Evolutionary conservation across 495 filamentous ascomycete species (phyloP).

Genomic region (Aspergillus leporis): DNA sequence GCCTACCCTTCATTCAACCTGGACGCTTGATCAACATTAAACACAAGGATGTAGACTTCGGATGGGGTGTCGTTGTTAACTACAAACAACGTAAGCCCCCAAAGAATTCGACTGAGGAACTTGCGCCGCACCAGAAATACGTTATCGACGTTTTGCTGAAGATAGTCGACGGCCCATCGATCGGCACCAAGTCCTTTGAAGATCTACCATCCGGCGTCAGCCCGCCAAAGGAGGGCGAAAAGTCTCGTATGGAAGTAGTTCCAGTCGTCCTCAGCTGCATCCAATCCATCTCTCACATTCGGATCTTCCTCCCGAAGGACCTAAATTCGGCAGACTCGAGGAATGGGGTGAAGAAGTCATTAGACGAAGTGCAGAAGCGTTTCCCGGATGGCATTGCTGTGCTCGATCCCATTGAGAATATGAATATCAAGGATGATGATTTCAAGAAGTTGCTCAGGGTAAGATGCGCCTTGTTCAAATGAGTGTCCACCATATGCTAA

Average conservation of each 20-base stretch:
- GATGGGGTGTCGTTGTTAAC: slow-evolving; percentile 86
- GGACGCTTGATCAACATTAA: slow-evolving; percentile 85
- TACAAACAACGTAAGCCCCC: slow-evolving; percentile 59
- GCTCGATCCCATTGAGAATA: slow-evolving; percentile 91
- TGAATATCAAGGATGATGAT: slow-evolving; percentile 85
- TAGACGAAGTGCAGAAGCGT: slow-evolving; percentile 75
- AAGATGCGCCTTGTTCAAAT: slow-evolving; percentile 21
- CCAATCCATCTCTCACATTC: slow-evolving; percentile 71
- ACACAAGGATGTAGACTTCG: slow-evolving; percentile 77
- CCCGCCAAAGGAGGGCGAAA: slow-evolving; percentile 65
- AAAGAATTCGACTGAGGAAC: slow-evolving; percentile 63
- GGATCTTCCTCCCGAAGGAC: slow-evolving; percentile 78
- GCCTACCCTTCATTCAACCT: slow-evolving; percentile 72
- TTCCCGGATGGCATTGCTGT: slow-evolving; percentile 92
- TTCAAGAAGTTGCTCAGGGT: slow-evolving; percentile 90
- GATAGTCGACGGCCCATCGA: slow-evolving; percentile 60
- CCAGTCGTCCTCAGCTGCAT: slow-evolving; percentile 84
- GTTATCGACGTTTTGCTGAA: slow-evolving; percentile 79
- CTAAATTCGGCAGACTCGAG: slow-evolving; percentile 60
- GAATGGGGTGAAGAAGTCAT: slow-evolving; percentile 61
- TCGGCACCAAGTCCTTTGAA: slow-evolving; percentile 57
- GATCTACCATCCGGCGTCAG: slow-evolving; percentile 64
- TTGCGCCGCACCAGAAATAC: slow-evolving; percentile 69
- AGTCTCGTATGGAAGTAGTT: slow-evolving; percentile 76
- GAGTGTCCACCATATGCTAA: slow-evolving; percentile 10